phyloP scores from a whole-genome alignment of 2,329 filamentous ascomycete species.

The Sporothrix curviconia region DNA sequence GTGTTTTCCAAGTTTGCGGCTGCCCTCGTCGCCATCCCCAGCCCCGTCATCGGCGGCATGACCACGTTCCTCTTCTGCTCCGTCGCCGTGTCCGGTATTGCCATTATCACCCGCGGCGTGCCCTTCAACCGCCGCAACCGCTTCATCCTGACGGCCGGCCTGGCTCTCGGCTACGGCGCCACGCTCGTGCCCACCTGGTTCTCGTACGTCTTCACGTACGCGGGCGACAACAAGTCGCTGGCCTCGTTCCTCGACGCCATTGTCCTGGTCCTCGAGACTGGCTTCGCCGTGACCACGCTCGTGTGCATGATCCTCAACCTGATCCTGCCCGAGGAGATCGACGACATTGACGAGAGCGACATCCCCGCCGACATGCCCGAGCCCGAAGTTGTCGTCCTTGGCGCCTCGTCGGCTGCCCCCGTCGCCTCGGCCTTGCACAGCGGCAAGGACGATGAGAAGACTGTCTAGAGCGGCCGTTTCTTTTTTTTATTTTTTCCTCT shows the following conservation, averaged over 20 bases:
- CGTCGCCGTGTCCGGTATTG: conserved; percentile 70
- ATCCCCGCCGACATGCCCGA: conserved; percentile 13
- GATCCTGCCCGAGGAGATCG: conserved; percentile 65
- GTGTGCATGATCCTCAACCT: conserved; percentile 69
- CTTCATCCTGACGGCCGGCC: conserved; percentile 71
- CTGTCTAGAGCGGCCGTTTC: not conserved
- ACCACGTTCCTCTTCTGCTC: conserved; percentile 74
- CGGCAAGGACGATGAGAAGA: conserved; percentile 1
- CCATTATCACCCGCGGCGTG: conserved; percentile 63
- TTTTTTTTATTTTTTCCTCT: not conserved
- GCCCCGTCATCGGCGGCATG: conserved; percentile 61
- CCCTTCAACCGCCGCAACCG: conserved; percentile 73
- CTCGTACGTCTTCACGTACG: conserved; percentile 64
- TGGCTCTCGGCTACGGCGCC: conserved; percentile 67
- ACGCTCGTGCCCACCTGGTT: conserved; percentile 64
- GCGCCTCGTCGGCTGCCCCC: not conserved
- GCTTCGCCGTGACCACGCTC: conserved; percentile 68
- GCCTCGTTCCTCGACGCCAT: conserved; percentile 71
- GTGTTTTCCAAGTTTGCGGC: conserved; percentile 80
- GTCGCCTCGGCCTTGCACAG: not conserved
- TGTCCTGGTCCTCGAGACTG: conserved; percentile 65
- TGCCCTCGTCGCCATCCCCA: conserved; percentile 68
- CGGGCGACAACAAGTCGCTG: conserved; percentile 59
- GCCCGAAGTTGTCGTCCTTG: conserved; percentile 1
- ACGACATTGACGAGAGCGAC: conserved; percentile 50